Base-by-base conservation (phyloP, 768 basidiomycete genomes). In the Pluteus cervinus region DNA sequence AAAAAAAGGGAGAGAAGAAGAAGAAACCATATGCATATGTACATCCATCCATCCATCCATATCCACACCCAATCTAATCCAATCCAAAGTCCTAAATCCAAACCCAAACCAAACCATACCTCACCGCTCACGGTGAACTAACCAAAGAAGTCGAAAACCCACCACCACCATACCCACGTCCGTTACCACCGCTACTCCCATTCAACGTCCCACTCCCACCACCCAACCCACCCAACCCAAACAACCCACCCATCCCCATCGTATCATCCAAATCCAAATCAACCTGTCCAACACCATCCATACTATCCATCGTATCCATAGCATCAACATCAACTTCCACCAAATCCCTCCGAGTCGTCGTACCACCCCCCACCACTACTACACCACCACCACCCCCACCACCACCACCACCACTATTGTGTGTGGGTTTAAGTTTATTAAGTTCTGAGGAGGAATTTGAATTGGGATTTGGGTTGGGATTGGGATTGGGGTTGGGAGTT, bases 301-400 rank as follows among this genome's bases (percentile, higher is more conserved):
- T 62, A 43, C 34, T 36, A 7, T 70, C 67, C 66, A 81, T 68
- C 62, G 82, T 71, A 43, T 81, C 79, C 32, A 66, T 61, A 25
- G 71, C 70, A 81, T 69, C 48, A 76, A 77, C 59, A 75, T 56
- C 29, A 66, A 60, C 22, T 76, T 74, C 33, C 62, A 64, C 46
- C 58, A 49, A 31, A 62, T 58, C 60, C 75, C 65, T 25, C 75
- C 73, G 63, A 74, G 63, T 17, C 57, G n/a, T n/a, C n/a, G n/a
- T n/a, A n/a, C n/a, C n/a, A n/a, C n/a, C n/a, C n/a, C n/a, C n/a
- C n/a, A n/a, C n/a, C n/a, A n/a, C n/a, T n/a, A n/a, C n/a, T n/a
- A 52, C 53, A 59, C 49, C 12, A 56, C 44, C 23, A 47, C 59
- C 39, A 53, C 45, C 22, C 56, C 57, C 56, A 66, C 66, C 57